Evolutionary conservation across 169 alveolate species (phyloP).

Genomic region (Eimeria necatrix): DNA sequence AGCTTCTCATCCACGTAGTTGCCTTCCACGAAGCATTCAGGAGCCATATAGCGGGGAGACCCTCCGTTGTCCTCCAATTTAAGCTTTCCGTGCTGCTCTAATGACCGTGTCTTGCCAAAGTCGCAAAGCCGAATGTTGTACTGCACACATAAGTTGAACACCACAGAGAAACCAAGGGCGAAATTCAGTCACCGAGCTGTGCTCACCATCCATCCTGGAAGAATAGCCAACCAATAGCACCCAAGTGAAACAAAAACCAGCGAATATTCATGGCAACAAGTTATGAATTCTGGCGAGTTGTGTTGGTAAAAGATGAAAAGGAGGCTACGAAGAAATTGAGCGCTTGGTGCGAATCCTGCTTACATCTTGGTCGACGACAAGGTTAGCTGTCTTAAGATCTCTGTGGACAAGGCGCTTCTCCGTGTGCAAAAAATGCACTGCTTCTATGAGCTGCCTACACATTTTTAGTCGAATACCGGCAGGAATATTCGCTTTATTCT

Average conservation of each 20-base stretch:
- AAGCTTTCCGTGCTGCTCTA: conserved; percentile 84
- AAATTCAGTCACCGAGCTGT: neutral
- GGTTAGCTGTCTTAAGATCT: conserved; percentile 90
- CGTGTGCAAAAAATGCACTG: conserved; percentile 86
- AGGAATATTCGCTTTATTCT: conserved; percentile 83
- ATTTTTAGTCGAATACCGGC: conserved; percentile 85
- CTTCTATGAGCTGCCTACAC: conserved; percentile 86
- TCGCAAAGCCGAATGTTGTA: conserved; percentile 88
- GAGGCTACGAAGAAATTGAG: neutral
- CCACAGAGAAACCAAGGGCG: neutral
- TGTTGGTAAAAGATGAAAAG: neutral
- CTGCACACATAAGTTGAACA: conserved; percentile 54
- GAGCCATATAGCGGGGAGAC: conserved; percentile 92
- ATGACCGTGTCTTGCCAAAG: conserved; percentile 89
- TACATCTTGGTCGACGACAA: conserved; percentile 86
- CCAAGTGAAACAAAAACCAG: neutral
- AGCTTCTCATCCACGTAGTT: conserved; percentile 87
- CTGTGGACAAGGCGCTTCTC: conserved; percentile 87
- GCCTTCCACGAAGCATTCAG: conserved; percentile 89
- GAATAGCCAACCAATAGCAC: neutral
- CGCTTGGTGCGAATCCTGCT: neutral
- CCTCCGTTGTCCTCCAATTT: conserved; percentile 91
- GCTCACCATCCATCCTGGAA: neutral
- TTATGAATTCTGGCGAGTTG: neutral
- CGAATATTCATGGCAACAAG: neutral